These are phyloP conservation scores for Quercus gilva DNA, from an alignment of 306 rosid species.

Conservation along the genomic window DNA sequence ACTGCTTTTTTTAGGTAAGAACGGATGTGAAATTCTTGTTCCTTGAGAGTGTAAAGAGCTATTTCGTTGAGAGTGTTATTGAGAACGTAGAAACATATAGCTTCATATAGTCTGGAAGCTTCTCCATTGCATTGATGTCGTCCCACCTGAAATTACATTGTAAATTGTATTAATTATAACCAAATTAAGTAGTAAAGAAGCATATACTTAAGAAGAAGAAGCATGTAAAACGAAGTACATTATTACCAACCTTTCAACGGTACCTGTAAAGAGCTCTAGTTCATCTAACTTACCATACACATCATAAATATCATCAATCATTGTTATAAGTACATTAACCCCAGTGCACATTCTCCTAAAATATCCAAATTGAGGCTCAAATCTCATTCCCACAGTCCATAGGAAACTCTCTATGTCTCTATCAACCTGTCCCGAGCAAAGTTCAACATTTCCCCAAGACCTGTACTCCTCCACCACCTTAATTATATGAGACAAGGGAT, in stretches of 20 bases:
- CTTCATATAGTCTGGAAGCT: slow-evolving; percentile 24
- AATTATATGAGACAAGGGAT: too few species aligned
- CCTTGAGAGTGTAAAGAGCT: neutral
- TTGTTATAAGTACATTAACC: neutral
- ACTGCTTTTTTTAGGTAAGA: slow-evolving; percentile 3
- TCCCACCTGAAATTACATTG: slow-evolving; percentile 9
- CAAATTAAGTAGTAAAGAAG: too few species aligned
- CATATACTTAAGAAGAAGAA: too few species aligned
- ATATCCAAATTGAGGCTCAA: neutral
- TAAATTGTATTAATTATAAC: too few species aligned
- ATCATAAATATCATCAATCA: slow-evolving; percentile 4
- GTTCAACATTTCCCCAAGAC: too few species aligned
- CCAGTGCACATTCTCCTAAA: neutral
- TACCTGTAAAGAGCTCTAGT: neutral
- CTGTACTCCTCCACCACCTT: too few species aligned
- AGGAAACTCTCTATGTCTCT: neutral
- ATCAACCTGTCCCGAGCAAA: too few species aligned
- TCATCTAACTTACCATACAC: neutral
- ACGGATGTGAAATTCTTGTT: neutral
- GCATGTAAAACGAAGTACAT: too few species aligned
- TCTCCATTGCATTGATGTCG: neutral
- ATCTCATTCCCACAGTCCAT: neutral
- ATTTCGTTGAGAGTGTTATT: slow-evolving; percentile 4
- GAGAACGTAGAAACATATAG: neutral
- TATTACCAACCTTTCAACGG: neutral